These are phyloP conservation scores for Lolium perenne DNA, from an alignment of 176 grass and related monocot species.

Conservation along the genomic window DNA sequence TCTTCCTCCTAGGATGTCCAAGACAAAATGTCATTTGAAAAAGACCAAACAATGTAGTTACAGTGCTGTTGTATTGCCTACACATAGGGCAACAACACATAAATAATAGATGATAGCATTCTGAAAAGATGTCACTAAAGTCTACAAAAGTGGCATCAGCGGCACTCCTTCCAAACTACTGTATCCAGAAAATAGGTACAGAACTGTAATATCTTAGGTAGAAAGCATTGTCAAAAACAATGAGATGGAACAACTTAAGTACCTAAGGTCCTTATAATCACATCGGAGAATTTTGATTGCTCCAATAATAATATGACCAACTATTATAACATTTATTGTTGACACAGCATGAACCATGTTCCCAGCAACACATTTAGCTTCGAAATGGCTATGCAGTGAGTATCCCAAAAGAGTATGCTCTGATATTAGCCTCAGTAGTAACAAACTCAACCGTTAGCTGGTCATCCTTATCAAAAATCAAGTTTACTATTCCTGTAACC, in stretches of 20 bases:
- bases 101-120: too few species aligned
- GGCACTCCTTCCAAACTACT: too few species aligned
- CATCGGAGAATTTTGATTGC: slow-evolving; percentile 82
- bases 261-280: slow-evolving; percentile 75
- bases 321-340: slow-evolving; percentile 86
- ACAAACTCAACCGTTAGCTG: slow-evolving; percentile 89
- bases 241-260: slow-evolving; percentile 4
- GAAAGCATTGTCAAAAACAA: background rate
- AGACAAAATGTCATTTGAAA: too few species aligned
- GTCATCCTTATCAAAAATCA: slow-evolving; percentile 91
- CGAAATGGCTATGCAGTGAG: slow-evolving; percentile 83
- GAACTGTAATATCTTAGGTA: background rate
- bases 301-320: slow-evolving; percentile 90
- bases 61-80: too few species aligned
- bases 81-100: too few species aligned
- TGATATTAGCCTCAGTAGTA: slow-evolving; percentile 82
- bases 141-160: too few species aligned
- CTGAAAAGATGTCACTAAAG: too few species aligned
- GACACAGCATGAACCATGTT: slow-evolving; percentile 97
- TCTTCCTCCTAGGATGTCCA: too few species aligned
- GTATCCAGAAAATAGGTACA: background rate
- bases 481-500: too few species aligned
- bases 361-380: slow-evolving; percentile 96
- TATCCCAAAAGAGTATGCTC: slow-evolving; percentile 86
- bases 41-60: too few species aligned